phyloP scores from a whole-genome alignment of 352 stramenopile species.

The Phytophthora nicotianae region DNA sequence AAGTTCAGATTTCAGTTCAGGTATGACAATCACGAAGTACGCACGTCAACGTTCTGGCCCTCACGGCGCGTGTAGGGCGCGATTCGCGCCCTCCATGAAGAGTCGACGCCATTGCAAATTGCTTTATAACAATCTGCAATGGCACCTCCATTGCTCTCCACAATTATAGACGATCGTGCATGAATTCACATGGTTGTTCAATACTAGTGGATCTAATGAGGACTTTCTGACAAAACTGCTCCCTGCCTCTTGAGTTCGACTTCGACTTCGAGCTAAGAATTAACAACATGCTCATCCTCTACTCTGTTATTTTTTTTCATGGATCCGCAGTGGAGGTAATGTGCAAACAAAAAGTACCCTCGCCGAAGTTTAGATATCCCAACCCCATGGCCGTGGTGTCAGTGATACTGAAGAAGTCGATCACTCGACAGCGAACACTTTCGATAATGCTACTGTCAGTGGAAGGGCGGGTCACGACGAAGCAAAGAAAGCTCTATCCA shows the following conservation, averaged over 20 bases:
- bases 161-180: neutral
- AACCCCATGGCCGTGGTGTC: neutral
- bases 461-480: neutral
- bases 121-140: conserved; percentile 1
- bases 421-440: neutral
- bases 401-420: neutral
- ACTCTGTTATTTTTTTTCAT: too few relatives aligned
- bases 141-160: neutral
- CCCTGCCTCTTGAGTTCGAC: neutral
- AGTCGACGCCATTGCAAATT: too few relatives aligned
- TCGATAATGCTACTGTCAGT: neutral
- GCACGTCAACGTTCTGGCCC: neutral
- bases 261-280: too few relatives aligned
- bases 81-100: too few relatives aligned
- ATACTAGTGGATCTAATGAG: neutral
- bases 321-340: too few relatives aligned
- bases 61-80: too few relatives aligned
- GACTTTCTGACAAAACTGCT: neutral
- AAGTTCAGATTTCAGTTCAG: neutral
- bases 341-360: too few relatives aligned
- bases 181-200: neutral
- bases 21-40: neutral
- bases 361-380: too few relatives aligned
- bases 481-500: neutral
- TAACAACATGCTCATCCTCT: too few relatives aligned